phyloP scores from a whole-genome alignment of 164 flowering plant species.

The grape (Vitis vinifera) region DNA sequence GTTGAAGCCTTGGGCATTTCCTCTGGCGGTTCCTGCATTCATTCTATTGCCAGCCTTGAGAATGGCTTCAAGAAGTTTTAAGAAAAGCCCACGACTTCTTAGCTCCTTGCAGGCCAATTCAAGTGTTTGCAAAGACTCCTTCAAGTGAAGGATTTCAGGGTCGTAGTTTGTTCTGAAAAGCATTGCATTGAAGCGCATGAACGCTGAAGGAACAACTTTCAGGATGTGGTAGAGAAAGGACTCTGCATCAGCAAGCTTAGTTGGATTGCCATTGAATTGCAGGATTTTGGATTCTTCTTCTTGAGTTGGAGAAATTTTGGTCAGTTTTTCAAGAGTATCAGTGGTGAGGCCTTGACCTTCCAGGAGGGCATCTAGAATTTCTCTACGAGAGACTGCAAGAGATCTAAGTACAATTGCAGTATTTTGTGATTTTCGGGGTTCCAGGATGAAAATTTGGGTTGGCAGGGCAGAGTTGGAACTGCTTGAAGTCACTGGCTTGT shows the following conservation, averaged over 20 bases:
- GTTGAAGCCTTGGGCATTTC: slow-evolving; percentile 81
- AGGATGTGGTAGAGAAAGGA: slow-evolving; percentile 58
- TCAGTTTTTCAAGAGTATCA: slow-evolving; percentile 60
- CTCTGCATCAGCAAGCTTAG: slow-evolving; percentile 63
- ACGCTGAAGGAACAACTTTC: slow-evolving; percentile 52
- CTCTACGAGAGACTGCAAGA: slow-evolving; percentile 44
- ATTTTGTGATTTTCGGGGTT: slow-evolving; percentile 72
- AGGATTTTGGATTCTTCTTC: slow-evolving; percentile 51
- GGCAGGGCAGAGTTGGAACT: slow-evolving; percentile 21
- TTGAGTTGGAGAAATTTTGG: slow-evolving; percentile 50
- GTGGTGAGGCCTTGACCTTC: slow-evolving; percentile 46
- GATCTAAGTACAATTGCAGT: slow-evolving; percentile 58
- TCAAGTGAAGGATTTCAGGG: slow-evolving; percentile 50
- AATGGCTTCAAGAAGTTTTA: slow-evolving; percentile 80
- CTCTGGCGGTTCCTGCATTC: slow-evolving; percentile 88
- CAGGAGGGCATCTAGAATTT: slow-evolving; percentile 49
- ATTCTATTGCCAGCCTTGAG: slow-evolving; percentile 85
- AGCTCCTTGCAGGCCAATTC: slow-evolving; percentile 72
- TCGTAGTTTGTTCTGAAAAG: slow-evolving; percentile 51
- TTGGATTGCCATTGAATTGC: slow-evolving; percentile 41
- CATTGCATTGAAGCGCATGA: slow-evolving; percentile 54
- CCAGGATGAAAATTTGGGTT: slow-evolving; percentile 60
- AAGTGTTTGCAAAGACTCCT: slow-evolving; percentile 52
- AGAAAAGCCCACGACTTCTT: slow-evolving; percentile 59
- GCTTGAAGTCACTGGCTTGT: slow-evolving; percentile 12